Base-by-base conservation (phyloP, 2,329 filamentous ascomycete species). In the Didymella arachidicola region DNA sequence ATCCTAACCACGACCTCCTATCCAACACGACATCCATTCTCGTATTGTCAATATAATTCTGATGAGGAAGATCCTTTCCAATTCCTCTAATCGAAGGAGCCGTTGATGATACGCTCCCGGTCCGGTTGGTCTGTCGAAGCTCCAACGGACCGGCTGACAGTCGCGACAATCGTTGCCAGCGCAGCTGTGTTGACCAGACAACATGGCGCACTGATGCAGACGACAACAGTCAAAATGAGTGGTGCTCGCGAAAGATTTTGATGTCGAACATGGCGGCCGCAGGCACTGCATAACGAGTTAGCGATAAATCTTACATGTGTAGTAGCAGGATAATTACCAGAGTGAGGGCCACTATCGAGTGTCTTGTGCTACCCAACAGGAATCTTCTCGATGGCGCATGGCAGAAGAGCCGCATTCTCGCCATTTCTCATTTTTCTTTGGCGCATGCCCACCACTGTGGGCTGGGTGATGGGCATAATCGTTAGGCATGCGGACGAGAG, bases 151-250 rank as follows among this genome's bases (percentile, higher is more conserved):
- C 6, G n/a, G n/a, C 18, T 44, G 41, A 16, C 49, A 52, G 25
- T 29, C 36, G 25, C 38, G 14, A 16, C 38, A 26, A 19, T 51
- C 18, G 6, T 30, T 46, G 19, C 36, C 18, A n/a, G 45, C 12
- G 16, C 54, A 52, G 3, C 4, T 43, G 11, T 30, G 25, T 14
- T 26, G 25, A 7, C 29, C 25, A 5, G 19, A 43, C 2, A 44
- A 4, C 6, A 61, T 53, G 10, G 46, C 41, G 2, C 42, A 50
- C 25, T 58, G 54, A 14, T 61, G 54, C 2, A 11, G 12, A 18
- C 30, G 54, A 26, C 54, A 61, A 46, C 54, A 58, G 1, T 44
- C 26, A 26, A 58, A 58, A 22, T 54, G 53, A 58, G 29, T 54
- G 50, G n/a, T 49, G 48, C 7, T 54, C n/a, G 11, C 34, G 49